Evolutionary conservation across 106 monocot genomes (phyloP), one percentile per base, ranked within the genome.

Genomic region (Xerophyta viscosa): DNA sequence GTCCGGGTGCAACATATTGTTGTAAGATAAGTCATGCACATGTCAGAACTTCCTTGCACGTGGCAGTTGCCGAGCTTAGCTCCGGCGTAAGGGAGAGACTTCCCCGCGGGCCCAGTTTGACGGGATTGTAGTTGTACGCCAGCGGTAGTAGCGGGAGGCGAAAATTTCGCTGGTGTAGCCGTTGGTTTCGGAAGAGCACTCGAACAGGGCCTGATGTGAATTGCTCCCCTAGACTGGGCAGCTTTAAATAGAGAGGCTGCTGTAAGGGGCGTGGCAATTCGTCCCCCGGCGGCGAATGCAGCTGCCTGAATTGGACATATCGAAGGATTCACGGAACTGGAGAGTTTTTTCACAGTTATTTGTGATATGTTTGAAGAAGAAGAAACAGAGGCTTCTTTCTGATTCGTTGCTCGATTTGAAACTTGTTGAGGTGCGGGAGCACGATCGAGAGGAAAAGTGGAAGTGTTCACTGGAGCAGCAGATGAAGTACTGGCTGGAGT

Each of bases 281-380:
- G 76, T 0, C 76, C 85, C 3, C 86, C 86, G 14, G 86, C 86
- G 37, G 86, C 86, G 59, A 86, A 61, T 24, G 86, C 86, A 44
- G 80, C 80, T 10, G 72, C 76, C 58, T 86, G 68, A 31, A 86
- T 68, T 19, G 74, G 63, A 15, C 59, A 41, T n/a, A 44, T 37
- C 29, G 51, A 50, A 50, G 66, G 56, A 36, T 65, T 79, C 25
- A 29, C 8, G 9, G 52, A 11, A 5, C 26, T 24, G 22, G 42
- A 12, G 10, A 43, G 29, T 45, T 63, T 77, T 26, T 65, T 64
- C 4, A 20, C 37, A 24, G 49, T 25, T 24, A 55, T 29, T 31
- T 53, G 54, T 30, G 63, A 28, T 29, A 53, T 65, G 29, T 49
- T 69, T 62, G 48, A 66, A 11, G 42, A 51, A 36, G 48, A 66